phyloP scores from a whole-genome alignment of 176 grass and related monocot genomes.

The Raddia guianensis region DNA sequence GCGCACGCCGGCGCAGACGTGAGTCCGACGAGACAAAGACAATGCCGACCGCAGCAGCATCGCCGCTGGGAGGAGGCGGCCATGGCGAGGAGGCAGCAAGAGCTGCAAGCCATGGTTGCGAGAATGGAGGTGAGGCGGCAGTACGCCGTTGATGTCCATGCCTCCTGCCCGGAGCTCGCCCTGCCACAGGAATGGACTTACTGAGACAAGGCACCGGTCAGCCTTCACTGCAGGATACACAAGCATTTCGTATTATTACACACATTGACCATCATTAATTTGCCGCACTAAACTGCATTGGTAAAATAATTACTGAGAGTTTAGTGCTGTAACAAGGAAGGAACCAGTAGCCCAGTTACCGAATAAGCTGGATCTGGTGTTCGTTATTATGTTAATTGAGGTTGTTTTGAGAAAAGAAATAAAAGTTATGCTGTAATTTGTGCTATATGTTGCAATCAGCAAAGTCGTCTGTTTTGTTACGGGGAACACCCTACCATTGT shows the following conservation, averaged over 20 bases:
- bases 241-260: not conserved
- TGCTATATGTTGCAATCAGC: not conserved
- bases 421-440: not conserved
- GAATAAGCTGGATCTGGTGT: not conserved
- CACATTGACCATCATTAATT: not conserved
- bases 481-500: not conserved
- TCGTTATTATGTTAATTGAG: not conserved
- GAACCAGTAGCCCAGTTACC: not conserved
- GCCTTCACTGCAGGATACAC: not conserved
- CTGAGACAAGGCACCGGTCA: not conserved
- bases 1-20: not conserved
- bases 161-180: not conserved
- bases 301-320: not conserved
- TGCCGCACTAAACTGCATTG: not conserved
- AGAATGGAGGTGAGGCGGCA: not conserved
- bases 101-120: not conserved
- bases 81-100: not conserved
- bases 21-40: not conserved
- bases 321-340: not conserved
- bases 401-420: not conserved
- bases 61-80: not conserved
- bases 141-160: not conserved
- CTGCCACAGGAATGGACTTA: conserved; percentile 10
- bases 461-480: not conserved
- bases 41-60: not conserved